These are phyloP conservation scores for Lipomyces yamadae DNA, from an alignment of 805 yeast species.

Conservation along the genomic window DNA sequence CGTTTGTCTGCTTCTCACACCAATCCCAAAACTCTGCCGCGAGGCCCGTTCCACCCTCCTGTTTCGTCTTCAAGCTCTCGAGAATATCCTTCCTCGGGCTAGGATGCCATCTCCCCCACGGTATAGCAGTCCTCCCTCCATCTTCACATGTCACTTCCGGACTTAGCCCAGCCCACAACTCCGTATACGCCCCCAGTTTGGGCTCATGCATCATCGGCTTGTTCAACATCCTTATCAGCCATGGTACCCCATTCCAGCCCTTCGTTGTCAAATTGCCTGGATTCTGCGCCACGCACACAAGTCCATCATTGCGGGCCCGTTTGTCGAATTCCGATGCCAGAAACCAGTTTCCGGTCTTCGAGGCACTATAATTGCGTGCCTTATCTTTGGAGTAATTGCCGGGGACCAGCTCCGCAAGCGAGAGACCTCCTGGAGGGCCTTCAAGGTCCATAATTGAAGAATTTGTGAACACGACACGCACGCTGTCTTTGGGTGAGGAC, in stretches of 20 bases:
- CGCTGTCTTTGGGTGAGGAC: slow-evolving; percentile 36
- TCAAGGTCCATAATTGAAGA: slow-evolving; percentile 39
- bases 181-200: slow-evolving; percentile 53
- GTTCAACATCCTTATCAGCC: neutral
- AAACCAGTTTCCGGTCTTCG: slow-evolving; percentile 48
- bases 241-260: neutral
- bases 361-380: slow-evolving; percentile 51
- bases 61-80: slow-evolving; percentile 22
- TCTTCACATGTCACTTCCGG: slow-evolving; percentile 48
- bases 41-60: neutral
- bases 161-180: slow-evolving; percentile 50
- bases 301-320: slow-evolving; percentile 17
- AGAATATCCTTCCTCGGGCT: slow-evolving; percentile 17
- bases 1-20: neutral
- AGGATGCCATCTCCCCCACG: slow-evolving; percentile 51
- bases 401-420: slow-evolving; percentile 50
- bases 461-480: slow-evolving; percentile 39
- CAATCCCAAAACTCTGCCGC: neutral
- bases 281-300: slow-evolving; percentile 27
- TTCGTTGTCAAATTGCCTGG: neutral
- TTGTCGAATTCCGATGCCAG: slow-evolving; percentile 24
- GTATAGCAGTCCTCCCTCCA: slow-evolving; percentile 48
- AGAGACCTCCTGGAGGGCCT: neutral
- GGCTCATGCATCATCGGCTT: slow-evolving; percentile 26
- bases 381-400: slow-evolving; percentile 41